These are phyloP conservation scores for Clitoria ternatea DNA, from an alignment of 306 rosid genomes.

Conservation along the genomic window DNA sequence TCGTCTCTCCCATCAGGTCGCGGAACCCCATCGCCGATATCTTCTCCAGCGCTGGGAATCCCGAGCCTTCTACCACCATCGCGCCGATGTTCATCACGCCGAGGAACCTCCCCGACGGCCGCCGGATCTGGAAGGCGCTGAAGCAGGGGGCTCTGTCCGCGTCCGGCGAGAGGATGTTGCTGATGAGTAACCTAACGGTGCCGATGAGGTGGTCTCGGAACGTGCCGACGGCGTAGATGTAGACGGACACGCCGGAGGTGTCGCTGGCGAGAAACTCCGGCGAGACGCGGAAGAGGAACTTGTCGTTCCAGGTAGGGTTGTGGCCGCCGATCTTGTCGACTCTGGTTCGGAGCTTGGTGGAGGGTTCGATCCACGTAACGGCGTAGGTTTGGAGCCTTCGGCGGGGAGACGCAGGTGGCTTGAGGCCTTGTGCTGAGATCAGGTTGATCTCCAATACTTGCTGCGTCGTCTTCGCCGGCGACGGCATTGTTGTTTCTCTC, in stretches of 20 bases:
- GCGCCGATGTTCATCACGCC: conserved; percentile 80
- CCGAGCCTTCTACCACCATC: conserved; percentile 40
- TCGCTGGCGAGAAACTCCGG: conserved; percentile 65
- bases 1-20: conserved; percentile 64
- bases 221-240: conserved; percentile 62
- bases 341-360: conserved; percentile 60
- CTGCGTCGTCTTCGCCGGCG: conserved; percentile 16
- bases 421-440: conserved; percentile 84
- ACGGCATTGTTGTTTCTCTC: conserved; percentile 21
- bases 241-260: conserved; percentile 60
- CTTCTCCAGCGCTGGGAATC: conserved; percentile 38
- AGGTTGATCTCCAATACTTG: conserved; percentile 80
- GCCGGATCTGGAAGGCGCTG: conserved; percentile 70
- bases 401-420: conserved; percentile 38
- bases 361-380: conserved; percentile 56
- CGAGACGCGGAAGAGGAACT: conserved; percentile 73
- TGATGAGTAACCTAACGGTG: conserved; percentile 65
- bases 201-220: conserved; percentile 61
- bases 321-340: conserved; percentile 60
- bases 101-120: conserved; percentile 76
- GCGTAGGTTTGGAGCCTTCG: conserved; percentile 64
- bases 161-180: conserved; percentile 44
- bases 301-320: conserved; percentile 93
- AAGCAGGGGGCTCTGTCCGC: conserved; percentile 46
- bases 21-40: conserved; percentile 62